Conservation (phyloP, 352 stramenopile species). For the Globisporangium middletonii region DNA sequence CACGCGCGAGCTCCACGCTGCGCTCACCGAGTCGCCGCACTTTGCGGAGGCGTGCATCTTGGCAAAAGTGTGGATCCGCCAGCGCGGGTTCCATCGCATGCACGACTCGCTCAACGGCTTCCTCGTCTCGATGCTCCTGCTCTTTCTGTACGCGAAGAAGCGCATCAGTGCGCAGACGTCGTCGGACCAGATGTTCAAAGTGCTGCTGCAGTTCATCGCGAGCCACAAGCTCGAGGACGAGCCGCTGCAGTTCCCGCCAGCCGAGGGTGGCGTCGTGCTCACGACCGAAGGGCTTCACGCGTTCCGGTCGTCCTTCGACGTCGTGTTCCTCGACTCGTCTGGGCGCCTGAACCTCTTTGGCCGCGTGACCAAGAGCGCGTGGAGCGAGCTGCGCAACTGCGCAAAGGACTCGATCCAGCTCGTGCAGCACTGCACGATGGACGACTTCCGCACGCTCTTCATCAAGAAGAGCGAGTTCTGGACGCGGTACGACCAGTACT, state of each 20-base stretch:
- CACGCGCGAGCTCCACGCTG: constrained; percentile 72
- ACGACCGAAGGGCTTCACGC: constrained; percentile 61
- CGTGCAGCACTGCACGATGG: constrained; percentile 54
- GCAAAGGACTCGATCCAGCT: constrained; percentile 56
- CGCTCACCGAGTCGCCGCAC: constrained; percentile 50
- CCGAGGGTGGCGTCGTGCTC: constrained; percentile 44
- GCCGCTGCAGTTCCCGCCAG: constrained; percentile 58
- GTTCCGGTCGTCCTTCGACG: constrained; percentile 59
- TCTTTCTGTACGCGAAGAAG: constrained; percentile 77
- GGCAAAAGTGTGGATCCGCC: constrained; percentile 84
- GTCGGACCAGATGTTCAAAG: constrained; percentile 84
- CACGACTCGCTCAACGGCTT: constrained; percentile 85
- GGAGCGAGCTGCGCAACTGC: constrained; percentile 57
- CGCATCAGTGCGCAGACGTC: constrained; percentile 60
- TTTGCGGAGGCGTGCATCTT: constrained; percentile 80
- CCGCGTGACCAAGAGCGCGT: constrained; percentile 57
- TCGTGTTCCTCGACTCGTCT: constrained; percentile 77
- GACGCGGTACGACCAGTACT: constrained; percentile 84
- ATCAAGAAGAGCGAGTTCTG: constrained; percentile 81
- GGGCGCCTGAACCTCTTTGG: constrained; percentile 72
- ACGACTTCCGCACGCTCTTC: constrained; percentile 77
- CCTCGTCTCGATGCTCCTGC: constrained; percentile 73
- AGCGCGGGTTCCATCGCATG: constrained; percentile 69
- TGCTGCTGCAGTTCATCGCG: constrained; percentile 76
- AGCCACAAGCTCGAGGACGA: constrained; percentile 61